Evolutionary conservation across 2,329 filamentous ascomycete genomes (phyloP), one percentile per base, ranked within the genome.

Genomic region (Penicillium frequentans): DNA sequence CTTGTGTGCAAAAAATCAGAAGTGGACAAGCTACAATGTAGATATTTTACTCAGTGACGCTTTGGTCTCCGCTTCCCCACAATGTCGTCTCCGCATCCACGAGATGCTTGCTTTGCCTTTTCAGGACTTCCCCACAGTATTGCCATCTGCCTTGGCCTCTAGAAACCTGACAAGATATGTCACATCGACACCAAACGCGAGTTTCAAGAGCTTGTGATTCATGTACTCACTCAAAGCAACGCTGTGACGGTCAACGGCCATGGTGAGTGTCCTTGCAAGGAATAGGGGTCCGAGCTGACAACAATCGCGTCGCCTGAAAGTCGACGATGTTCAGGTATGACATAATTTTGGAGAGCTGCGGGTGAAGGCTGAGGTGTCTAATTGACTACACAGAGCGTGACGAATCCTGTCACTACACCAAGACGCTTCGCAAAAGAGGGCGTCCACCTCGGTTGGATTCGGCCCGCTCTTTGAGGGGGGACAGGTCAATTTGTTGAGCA

Each of bases 181-280:
- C 51, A 29, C 52, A 52, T 52, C 56, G 52, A n/a, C 42, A 27
- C 27, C 61, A 56, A 31, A 42, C 52, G 26, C 54, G 70, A 47
- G 68, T 68, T 1, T 54, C 64, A 14, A 60, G 73, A 47, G 74
- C 73, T 13, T 76, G 74, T 48, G 73, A 76, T 59, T 69, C 71
- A 33, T 76, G 74, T 64, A 78, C 73, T 52, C 62, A 67, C 6
- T 78, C 76, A 2, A 69, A 77, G 55, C 76, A 75, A 5, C 70
- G 78, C 37, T 81, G 78, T 56, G 74, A 80, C 60, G 78, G 78
- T 21, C 68, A 75, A 50, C 62, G 55, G 27, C 73, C 73, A 43
- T 79, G 73, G 77, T 79, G 60, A 72, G 75, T 66, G 19, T 13
- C 31, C 47, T 46, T 35, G 10, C 9, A 48, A 51, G 27, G 5